Evolutionary conservation across 305 asterid genomes (phyloP).

Genomic region (Solanum hybrid): DNA sequence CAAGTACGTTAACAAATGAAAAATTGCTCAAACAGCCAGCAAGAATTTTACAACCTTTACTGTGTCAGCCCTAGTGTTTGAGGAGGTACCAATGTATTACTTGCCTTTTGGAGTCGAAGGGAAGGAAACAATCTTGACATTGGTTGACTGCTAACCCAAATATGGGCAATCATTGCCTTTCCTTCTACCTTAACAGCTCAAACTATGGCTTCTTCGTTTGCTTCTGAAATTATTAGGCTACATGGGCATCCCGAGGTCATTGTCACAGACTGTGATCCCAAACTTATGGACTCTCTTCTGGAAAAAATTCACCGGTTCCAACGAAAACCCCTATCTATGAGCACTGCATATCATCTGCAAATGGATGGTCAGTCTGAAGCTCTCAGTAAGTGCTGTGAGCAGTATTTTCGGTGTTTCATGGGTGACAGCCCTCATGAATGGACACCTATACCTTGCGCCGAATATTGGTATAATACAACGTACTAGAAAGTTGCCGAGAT

Average conservation of each 20-base stretch:
- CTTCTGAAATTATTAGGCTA: neutral
- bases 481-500: neutral
- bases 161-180: neutral
- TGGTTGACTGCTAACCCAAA: neutral
- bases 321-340: neutral
- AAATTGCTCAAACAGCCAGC: neutral
- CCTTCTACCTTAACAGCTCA: neutral
- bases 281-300: neutral
- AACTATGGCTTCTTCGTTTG: neutral
- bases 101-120: neutral
- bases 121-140: neutral
- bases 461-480: neutral
- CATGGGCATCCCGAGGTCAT: neutral
- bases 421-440: neutral
- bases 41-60: neutral
- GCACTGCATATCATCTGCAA: neutral
- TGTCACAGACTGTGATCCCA: neutral
- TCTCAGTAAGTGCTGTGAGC: neutral
- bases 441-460: neutral
- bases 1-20: neutral
- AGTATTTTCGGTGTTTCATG: neutral
- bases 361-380: neutral
- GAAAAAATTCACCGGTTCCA: neutral
- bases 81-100: neutral
- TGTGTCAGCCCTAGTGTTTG: neutral